Evolutionary conservation across 768 basidiomycete species (phyloP), one percentile per base, ranked within the genome.

Genomic region (Phaffia australis): DNA sequence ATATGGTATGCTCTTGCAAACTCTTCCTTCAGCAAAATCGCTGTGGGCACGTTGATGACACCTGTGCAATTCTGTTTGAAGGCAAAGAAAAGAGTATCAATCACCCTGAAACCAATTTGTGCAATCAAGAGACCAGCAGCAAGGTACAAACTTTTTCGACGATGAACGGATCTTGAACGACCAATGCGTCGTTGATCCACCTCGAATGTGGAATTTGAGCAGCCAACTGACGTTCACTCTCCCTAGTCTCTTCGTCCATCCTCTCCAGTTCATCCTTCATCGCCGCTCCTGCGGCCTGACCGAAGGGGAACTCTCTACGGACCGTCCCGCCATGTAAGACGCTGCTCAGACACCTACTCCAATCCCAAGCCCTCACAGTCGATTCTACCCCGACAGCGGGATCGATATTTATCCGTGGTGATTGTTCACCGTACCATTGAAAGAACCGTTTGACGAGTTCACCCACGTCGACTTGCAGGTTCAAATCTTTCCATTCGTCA

Each of bases 101-200:
- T n/a, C n/a, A n/a, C n/a, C n/a, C n/a, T n/a, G n/a, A n/a, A n/a
- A n/a, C n/a, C n/a, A n/a, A n/a, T n/a, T n/a, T n/a, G n/a, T n/a
- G 30, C 4, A 63, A 32, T 16, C 3, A 32, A n/a, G 47, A 15
- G 51, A 32, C 29, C 18, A 29, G 32, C n/a, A 29, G 6, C 11
- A 42, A 42, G 11, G 11, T 4, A 49, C 62, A n/a, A 25, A 63
- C 62, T 54, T 63, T 63, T 30, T 48, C 32, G 14, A 32, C 30
- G 21, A 63, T 63, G 32, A 63, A 63, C 11, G 62, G 62, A 46
- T 63, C 62, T n/a, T 63, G 62, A 21, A 63, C 56, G 30, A 63
- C 62, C 3, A 57, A 32, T 25, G 27, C 25, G 16, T 32, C 25
- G 27, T 57, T 32, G 27, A 25, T n/a, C 56, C 56, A 57, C 15